These are phyloP conservation scores for Hemileccinum rubropunctum DNA, from an alignment of 768 basidiomycete species.

Conservation along the genomic window DNA sequence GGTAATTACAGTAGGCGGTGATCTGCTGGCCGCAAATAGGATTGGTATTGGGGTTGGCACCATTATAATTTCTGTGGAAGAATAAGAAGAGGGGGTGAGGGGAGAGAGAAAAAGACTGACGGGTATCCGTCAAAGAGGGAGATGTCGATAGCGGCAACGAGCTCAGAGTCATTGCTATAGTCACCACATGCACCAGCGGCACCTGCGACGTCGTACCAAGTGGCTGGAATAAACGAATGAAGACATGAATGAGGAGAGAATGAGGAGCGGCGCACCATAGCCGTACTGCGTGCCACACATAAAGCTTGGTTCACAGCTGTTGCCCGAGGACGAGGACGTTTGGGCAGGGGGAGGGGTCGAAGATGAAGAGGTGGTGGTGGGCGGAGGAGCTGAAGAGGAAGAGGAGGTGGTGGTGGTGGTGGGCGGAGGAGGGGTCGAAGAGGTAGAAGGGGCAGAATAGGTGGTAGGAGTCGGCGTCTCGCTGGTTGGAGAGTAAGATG, in stretches of 20 bases:
- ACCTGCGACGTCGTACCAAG: constrained; percentile 30
- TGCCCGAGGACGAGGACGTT: constrained; percentile 11
- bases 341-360: constrained; percentile 13
- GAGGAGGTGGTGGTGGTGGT: constrained; percentile 4
- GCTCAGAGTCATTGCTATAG: constrained; percentile 28
- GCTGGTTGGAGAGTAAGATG: not conserved
- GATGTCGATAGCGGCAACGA: constrained; percentile 35
- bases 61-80: constrained; percentile 46
- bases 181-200: constrained; percentile 41
- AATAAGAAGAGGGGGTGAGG: not conserved
- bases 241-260: not conserved
- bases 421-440: not conserved
- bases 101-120: constrained; percentile 20
- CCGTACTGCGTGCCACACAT: constrained; percentile 50
- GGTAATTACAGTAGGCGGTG: constrained; percentile 43
- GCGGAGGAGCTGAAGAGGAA: not conserved
- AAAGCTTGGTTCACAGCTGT: constrained; percentile 33
- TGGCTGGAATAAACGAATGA: constrained; percentile 23
- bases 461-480: not conserved
- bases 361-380: too few relatives aligned
- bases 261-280: constrained; percentile 32
- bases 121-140: constrained; percentile 35
- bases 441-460: not conserved
- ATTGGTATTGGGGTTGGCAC: constrained; percentile 69
- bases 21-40: constrained; percentile 62